phyloP scores from a whole-genome alignment of 2,329 filamentous ascomycete species.

The Sporothrix pallida region DNA sequence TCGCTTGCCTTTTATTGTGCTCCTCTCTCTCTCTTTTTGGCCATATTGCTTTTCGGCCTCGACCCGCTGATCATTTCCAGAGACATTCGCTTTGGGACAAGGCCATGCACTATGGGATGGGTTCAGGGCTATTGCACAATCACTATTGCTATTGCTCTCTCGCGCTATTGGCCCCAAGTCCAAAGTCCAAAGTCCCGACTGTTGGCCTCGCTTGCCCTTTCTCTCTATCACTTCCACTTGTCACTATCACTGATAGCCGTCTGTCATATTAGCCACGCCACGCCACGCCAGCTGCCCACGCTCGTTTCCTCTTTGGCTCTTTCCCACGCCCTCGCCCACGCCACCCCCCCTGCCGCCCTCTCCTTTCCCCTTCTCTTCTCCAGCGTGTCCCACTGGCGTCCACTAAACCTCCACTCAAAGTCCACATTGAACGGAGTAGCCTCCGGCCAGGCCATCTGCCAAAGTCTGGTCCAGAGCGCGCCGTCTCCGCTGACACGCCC shows the following conservation, averaged over 20 bases:
- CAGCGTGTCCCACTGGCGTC: background rate
- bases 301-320: background rate
- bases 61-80: conserved; percentile 25
- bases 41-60: background rate
- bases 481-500: background rate
- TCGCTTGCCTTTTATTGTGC: background rate
- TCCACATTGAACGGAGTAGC: conserved; percentile 18
- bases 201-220: background rate
- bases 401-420: conserved; percentile 6
- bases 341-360: background rate
- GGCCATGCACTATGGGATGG: background rate
- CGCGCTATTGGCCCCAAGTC: background rate
- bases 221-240: too few relatives aligned
- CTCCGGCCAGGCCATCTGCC: conserved; percentile 16
- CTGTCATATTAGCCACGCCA: background rate
- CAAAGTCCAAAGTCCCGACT: background rate
- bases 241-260: too few relatives aligned
- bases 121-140: too few relatives aligned
- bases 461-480: background rate
- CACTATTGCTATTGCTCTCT: too few relatives aligned
- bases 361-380: background rate
- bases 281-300: background rate
- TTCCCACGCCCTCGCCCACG: background rate
- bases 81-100: background rate
- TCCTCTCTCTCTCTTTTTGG: background rate